These are phyloP conservation scores for Penium margaritaceum DNA, from an alignment of 139 green algal species.

Conservation along the genomic window DNA sequence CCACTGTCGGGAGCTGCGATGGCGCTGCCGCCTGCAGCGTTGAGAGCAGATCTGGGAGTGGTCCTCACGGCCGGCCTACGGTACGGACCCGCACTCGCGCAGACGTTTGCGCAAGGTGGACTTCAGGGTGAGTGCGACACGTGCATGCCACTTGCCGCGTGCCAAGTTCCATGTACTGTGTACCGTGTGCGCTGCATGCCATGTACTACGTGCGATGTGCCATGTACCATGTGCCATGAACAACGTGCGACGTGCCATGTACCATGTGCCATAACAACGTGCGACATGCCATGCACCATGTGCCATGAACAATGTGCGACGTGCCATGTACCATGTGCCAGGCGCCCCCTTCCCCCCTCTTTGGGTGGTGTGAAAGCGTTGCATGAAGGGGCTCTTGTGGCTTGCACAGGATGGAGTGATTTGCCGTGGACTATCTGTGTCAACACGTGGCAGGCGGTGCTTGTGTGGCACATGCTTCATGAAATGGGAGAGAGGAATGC, in stretches of 20 bases:
- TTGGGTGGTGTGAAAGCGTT: no score
- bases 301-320: no score
- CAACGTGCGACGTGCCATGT: background rate
- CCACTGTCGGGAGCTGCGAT: slow-evolving; percentile 71
- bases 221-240: background rate
- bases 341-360: no score
- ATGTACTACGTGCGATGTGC: background rate
- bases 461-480: background rate
- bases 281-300: no score
- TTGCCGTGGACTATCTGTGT: no score
- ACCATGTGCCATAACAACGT: no score
- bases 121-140: slow-evolving; percentile 19
- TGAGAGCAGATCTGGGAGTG: slow-evolving; percentile 62
- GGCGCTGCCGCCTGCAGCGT: slow-evolving; percentile 72
- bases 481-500: no score
- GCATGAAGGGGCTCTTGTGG: no score
- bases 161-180: background rate
- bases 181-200: background rate
- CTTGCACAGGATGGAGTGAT: no score
- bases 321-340: no score
- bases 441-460: background rate
- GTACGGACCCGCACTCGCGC: slow-evolving; percentile 14
- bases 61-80: slow-evolving; percentile 49
- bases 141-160: background rate
- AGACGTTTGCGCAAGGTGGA: slow-evolving; percentile 29